phyloP scores from a whole-genome alignment of 2,329 filamentous ascomycete species.

The Aspergillus sp. region DNA sequence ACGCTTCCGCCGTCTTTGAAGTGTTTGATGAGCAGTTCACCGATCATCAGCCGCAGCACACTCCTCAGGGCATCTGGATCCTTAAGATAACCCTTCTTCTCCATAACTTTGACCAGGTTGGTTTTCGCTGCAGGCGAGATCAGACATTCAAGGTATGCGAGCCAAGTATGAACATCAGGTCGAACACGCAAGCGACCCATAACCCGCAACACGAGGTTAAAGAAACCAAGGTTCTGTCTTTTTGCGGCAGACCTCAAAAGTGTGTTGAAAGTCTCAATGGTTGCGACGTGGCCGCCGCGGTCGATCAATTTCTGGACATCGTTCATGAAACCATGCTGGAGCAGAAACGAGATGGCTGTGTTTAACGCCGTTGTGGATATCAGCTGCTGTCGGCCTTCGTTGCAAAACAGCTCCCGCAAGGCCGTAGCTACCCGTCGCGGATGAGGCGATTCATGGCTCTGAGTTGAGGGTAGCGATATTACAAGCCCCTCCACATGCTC shows the following conservation, averaged over 20 bases:
- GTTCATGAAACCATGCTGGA: constrained; percentile 30
- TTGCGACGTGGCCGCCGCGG: constrained; percentile 35
- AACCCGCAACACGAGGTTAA: constrained; percentile 36
- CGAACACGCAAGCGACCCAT: constrained; percentile 40
- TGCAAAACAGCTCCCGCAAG: constrained; percentile 33
- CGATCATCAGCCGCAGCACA: constrained; percentile 31
- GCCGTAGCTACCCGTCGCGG: constrained; percentile 20
- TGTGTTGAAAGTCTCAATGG: constrained; percentile 46
- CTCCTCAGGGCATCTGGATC: constrained; percentile 23
- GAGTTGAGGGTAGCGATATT: constrained; percentile 19
- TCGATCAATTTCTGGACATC: constrained; percentile 36
- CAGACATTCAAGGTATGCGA: constrained; percentile 36
- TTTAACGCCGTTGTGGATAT: constrained; percentile 46
- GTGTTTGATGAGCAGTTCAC: constrained; percentile 32
- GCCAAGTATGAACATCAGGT: constrained; percentile 46
- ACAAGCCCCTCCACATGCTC: constrained; percentile 42
- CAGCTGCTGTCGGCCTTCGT: constrained; percentile 27
- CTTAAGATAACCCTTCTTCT: constrained; percentile 30
- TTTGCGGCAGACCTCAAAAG: constrained; percentile 40
- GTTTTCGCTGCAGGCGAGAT: constrained; percentile 28
- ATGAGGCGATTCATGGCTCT: constrained; percentile 3
- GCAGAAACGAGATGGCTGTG: constrained; percentile 39
- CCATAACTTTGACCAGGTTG: constrained; percentile 31
- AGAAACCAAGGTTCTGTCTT: constrained; percentile 39
- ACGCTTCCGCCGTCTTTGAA: constrained; percentile 34